Conservation (phyloP, 1,284 basidiomycete species). For the Nidula niveotomentosa region DNA sequence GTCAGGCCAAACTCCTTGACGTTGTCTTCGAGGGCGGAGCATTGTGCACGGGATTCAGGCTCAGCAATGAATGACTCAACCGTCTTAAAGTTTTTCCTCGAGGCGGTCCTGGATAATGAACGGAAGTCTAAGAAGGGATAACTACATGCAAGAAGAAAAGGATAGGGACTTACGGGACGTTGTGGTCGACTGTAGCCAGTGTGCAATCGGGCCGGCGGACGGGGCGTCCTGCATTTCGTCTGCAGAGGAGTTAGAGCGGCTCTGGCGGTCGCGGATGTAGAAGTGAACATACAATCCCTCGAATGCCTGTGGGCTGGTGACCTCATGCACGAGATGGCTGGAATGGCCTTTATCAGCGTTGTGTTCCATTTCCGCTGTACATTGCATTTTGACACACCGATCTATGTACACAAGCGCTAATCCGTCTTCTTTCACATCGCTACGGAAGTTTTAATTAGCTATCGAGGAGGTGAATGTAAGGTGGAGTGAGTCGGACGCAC, state of each 20-base stretch:
- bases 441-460: conserved; percentile 23
- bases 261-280: conserved; percentile 1
- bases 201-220: conserved; percentile 94
- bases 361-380: background rate
- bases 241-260: conserved; percentile 25
- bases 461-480: background rate
- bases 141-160: background rate
- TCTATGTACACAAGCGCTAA: conserved; percentile 93
- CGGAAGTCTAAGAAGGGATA: no score
- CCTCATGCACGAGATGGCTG: conserved; percentile 94
- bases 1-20: conserved; percentile 95
- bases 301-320: conserved; percentile 95
- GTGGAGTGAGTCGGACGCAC: conserved; percentile 39
- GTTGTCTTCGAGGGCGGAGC: conserved; percentile 88
- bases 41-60: conserved; percentile 92
- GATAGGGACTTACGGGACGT: conserved; percentile 79
- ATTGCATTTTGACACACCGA: conserved; percentile 48
- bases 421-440: conserved; percentile 78
- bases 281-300: conserved; percentile 76
- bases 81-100: conserved; percentile 84
- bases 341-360: background rate
- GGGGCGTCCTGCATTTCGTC: conserved; percentile 77
- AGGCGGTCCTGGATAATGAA: conserved; percentile 62
- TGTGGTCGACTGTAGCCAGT: conserved; percentile 94
- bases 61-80: conserved; percentile 83